Evolutionary conservation across 2,329 filamentous ascomycete species (phyloP), one percentile per base, ranked within the genome.

Genomic region (Clarireedia hainanense): DNA sequence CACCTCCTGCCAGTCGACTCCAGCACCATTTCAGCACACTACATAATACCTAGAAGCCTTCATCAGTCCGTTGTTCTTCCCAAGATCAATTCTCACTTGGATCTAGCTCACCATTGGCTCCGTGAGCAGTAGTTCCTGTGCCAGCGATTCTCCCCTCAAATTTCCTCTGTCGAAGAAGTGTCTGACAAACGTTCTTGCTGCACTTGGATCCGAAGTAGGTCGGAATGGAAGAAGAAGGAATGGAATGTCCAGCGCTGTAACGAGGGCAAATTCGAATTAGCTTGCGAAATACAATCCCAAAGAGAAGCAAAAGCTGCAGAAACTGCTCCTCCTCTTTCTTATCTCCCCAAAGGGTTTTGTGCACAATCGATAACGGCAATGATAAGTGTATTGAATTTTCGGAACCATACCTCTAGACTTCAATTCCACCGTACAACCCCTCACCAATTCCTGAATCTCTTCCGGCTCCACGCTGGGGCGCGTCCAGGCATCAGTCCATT

Each of bases 1-100:
- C 85, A 67, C 94, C 94, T 57, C 91, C 90, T 43, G 87, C 83
- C 50, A 99, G 76, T 73, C 94, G 84, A 70, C 89, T 91, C 94
- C 94, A 99, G 72, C 92, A 97, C 94, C 94, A 99, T 76, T 97
- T 99, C 62, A 94, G 79, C 43, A 96, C 91, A 65, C 91, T 94
- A 61, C 91, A 91, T 53, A 99, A 81, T 56, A 95, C 91, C 90
- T 96, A 60, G 30, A 34, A 24, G 20, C 14, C n/a, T 26, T 10
- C 5, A 36, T 55, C 49, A 50, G 51, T 72, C 65, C 72, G 65
- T 49, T 26, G 45, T 20, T 57, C 57, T 49, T n/a, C 45, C 36
- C 37, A 6, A 20, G n/a, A 20, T 1, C 26, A 46, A n/a, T 2
- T 40, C 17, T 14, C 14, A 40, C 14, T 30, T 47, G 26, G 57